Conservation (phyloP, 129 eudicot genomes). For the Rutidosis leptorrhynchoides region DNA sequence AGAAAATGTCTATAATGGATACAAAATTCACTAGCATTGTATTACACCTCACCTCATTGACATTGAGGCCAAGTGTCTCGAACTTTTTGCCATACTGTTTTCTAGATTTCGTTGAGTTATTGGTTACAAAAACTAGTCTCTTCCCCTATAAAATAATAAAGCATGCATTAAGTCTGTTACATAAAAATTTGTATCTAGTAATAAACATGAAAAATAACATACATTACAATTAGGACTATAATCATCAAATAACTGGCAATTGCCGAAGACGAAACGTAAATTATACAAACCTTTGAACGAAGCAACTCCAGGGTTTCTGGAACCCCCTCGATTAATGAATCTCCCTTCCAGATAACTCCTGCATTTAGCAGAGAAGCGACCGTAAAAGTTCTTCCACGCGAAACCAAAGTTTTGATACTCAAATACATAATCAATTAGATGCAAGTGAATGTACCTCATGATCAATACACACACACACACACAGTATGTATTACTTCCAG, state of each 20-base stretch:
- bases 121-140: conserved; percentile 89
- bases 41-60: conserved; percentile 67
- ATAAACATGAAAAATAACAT: neutral
- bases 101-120: conserved; percentile 96
- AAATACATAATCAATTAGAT: conserved; percentile 10
- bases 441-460: conserved; percentile 1
- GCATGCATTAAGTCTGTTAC: neutral
- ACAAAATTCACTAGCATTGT: conserved; percentile 9
- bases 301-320: conserved; percentile 97
- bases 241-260: neutral
- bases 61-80: conserved; percentile 90
- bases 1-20: conserved; percentile 20
- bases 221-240: neutral
- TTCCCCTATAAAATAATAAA: conserved; percentile 56
- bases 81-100: conserved; percentile 97
- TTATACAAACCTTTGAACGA: conserved; percentile 62
- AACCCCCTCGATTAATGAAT: conserved; percentile 84
- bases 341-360: conserved; percentile 99
- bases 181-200: neutral
- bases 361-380: conserved; percentile 16
- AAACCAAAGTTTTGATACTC: neutral
- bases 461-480: neutral
- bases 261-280: neutral
- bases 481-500: neutral
- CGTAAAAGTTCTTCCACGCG: conserved; percentile 1